Evolutionary conservation across 1,284 basidiomycete species (phyloP).

Genomic region (Pascua guehoae): DNA sequence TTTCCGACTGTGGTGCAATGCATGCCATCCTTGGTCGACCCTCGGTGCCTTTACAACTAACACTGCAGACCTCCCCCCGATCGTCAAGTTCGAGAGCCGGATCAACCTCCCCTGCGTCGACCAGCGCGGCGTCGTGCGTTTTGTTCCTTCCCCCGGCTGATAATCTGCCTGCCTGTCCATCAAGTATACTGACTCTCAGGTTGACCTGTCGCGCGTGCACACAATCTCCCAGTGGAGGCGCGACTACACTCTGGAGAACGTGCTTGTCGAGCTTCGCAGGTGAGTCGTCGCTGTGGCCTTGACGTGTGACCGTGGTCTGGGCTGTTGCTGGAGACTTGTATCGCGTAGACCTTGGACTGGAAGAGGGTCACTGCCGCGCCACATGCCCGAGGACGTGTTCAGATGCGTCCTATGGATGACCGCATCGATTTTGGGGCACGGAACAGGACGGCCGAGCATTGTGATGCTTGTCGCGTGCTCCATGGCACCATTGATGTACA

Average conservation of each 20-base stretch:
- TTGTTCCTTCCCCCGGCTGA: not conserved
- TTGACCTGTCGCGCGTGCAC: constrained; percentile 66
- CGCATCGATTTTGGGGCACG: no score
- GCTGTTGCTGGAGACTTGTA: not conserved
- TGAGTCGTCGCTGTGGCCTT: constrained; percentile 50
- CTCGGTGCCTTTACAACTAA: not conserved
- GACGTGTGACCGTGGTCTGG: not conserved
- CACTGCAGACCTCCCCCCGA: constrained; percentile 38
- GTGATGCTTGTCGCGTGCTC: not conserved
- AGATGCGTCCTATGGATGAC: no score
- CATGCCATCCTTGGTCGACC: no score
- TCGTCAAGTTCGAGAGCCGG: constrained; percentile 68
- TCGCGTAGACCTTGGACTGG: not conserved
- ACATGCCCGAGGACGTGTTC: no score
- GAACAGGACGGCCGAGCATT: not conserved
- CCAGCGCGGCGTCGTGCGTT: constrained; percentile 59
- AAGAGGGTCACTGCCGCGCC: no score
- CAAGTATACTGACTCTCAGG: constrained; percentile 43
- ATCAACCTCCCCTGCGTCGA: constrained; percentile 96
- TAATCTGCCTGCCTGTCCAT: not conserved
- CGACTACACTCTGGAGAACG: constrained; percentile 73
- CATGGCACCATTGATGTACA: not conserved
- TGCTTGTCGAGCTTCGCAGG: constrained; percentile 88
- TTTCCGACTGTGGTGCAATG: no score
- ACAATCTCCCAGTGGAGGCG: constrained; percentile 71